These are phyloP conservation scores for Rhodomyrtus tomentosa DNA, from an alignment of 345 rosid genomes.

Conservation along the genomic window DNA sequence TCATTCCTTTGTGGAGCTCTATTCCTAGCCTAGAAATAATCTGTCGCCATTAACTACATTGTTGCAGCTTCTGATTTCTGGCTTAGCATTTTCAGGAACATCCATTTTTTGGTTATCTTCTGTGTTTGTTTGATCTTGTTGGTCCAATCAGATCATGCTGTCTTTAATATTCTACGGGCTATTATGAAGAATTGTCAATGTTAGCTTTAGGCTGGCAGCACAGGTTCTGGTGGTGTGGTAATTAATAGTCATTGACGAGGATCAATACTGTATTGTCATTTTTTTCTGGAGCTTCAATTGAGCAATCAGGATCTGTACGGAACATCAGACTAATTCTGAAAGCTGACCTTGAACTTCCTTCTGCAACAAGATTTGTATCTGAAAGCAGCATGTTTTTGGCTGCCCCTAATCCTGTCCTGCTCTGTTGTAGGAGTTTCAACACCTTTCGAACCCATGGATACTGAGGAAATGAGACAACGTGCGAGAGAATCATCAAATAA, in stretches of 20 bases:
- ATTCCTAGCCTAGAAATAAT: neutral
- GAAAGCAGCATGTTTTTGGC: neutral
- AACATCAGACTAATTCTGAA: neutral
- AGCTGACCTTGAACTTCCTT: neutral
- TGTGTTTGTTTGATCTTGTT: neutral
- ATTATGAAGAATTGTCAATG: neutral
- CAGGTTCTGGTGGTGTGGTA: neutral
- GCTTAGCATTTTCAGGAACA: neutral
- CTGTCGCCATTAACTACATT: neutral
- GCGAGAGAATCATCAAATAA: conserved; percentile 18
- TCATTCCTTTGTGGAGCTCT: neutral
- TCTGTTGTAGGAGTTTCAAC: conserved; percentile 5
- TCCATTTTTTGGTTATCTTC: neutral
- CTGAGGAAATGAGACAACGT: conserved; percentile 15
- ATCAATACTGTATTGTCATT: neutral
- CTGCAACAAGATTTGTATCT: neutral
- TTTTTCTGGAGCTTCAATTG: neutral
- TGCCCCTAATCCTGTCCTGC: neutral
- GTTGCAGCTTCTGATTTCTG: neutral
- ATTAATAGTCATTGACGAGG: neutral
- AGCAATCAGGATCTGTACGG: neutral
- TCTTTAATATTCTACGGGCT: neutral
- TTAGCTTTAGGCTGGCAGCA: neutral
- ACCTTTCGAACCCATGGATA: conserved; percentile 16
- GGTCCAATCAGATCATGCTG: neutral